A percentile compares a stretch with the other conserved stretches of the same genome.
Conservation (phyloP, 306 rosid genomes). For the Acacia acuminata region DNA sequence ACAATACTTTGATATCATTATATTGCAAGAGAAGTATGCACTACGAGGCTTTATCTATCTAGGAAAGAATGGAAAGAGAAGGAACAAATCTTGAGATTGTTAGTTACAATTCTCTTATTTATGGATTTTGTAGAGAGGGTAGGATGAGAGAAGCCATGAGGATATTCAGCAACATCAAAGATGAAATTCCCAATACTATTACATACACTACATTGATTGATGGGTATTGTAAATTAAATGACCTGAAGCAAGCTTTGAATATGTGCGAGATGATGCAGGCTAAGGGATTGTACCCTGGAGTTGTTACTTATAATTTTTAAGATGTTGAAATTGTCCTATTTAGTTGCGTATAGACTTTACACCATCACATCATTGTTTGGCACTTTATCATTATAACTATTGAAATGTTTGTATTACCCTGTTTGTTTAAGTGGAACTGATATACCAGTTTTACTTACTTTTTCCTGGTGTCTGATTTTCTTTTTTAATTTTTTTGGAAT, state of each 20-base stretch:
- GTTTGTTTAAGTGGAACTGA: not conserved
- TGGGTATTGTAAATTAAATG: conserved; percentile 72
- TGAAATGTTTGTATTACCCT: not conserved
- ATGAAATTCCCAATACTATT: conserved; percentile 62
- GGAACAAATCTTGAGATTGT: too few species aligned
- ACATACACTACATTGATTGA: conserved; percentile 85
- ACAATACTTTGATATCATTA: too few species aligned
- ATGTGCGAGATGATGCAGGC: too few species aligned
- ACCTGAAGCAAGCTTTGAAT: conserved; percentile 75
- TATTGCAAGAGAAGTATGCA: too few species aligned
- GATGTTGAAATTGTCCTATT: not conserved
- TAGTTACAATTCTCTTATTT: too few species aligned
- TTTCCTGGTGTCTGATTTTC: not conserved
- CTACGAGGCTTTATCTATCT: too few species aligned
- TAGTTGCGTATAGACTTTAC: not conserved
- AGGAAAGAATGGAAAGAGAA: too few species aligned
- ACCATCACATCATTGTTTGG: not conserved
- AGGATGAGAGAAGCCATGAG: conserved; percentile 83
- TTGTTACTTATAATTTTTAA: too few species aligned
- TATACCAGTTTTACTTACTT: not conserved
- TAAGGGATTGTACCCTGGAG: too few species aligned
- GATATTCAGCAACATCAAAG: conserved; percentile 70
- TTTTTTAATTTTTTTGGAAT: not conserved
- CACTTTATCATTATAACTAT: not conserved
- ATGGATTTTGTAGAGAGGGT: conserved; percentile 79